Evolutionary conservation across 495 filamentous ascomycete species (phyloP).

Genomic region (Penicillium taxi): DNA sequence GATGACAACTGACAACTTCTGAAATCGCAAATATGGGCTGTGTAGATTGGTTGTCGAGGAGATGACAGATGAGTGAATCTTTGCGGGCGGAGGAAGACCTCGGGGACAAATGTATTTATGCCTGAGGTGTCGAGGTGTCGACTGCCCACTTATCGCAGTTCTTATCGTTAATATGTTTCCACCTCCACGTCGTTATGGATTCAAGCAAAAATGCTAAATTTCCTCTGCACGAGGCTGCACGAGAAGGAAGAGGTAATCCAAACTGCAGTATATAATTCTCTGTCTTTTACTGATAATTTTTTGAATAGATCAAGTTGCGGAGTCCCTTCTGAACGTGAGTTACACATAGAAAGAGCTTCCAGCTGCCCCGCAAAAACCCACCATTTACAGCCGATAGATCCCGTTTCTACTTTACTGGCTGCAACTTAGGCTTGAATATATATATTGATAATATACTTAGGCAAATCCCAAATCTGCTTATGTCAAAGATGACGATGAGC

Average conservation of each 20-base stretch:
- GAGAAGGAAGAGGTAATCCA: constrained; percentile 71
- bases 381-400: constrained; percentile 3
- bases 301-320: constrained; percentile 51
- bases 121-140: constrained; percentile 15
- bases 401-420: neutral
- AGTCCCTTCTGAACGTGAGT: constrained; percentile 66
- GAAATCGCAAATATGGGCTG: no score
- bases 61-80: constrained; percentile 5
- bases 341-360: constrained; percentile 4
- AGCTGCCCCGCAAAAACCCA: constrained; percentile 27
- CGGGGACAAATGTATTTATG: no score
- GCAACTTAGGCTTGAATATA: neutral
- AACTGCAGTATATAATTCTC: constrained; percentile 2
- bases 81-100: constrained; percentile 4
- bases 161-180: constrained; percentile 14
- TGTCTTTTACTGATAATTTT: constrained; percentile 9
- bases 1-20: no score
- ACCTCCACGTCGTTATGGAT: constrained; percentile 29
- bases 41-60: neutral
- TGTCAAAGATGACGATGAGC: constrained; percentile 77
- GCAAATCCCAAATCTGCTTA: constrained; percentile 71
- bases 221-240: constrained; percentile 79
- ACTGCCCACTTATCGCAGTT: constrained; percentile 25
- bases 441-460: constrained; percentile 29
- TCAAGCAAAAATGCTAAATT: constrained; percentile 50